Base-by-base conservation (phyloP, 1,284 basidiomycete genomes). In the Earliella scabrosa region DNA sequence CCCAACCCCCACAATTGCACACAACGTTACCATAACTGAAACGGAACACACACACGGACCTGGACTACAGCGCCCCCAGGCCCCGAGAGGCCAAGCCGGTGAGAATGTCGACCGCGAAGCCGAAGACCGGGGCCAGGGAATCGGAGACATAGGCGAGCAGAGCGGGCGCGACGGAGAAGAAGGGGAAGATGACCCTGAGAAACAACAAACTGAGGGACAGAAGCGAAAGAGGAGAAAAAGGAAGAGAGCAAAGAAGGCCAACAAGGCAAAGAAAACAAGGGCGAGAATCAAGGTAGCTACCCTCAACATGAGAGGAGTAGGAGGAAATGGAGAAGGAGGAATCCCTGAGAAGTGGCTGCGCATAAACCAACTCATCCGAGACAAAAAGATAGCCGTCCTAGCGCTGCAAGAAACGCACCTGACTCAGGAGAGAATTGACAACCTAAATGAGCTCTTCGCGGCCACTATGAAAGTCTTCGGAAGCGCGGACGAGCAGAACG, bases 301-400 rank as follows among this genome's bases (percentile, higher is more conserved):
- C 4, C 32, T 34, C 32, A 34, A 34, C 32, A 34, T 34, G 32
- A 3, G 32, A 4, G 32, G 32, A 34, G 11, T 13, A 13, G 32
- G 32, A 3, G n/a, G 13, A 16, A 34, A 10, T 3, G 32, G 32
- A 10, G 13, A 13, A 3, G n/a, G 13, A 34, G 32, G 13, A 1
- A 24, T 38, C 3, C n/a, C n/a, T n/a, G 48, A 54, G 16, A 58
- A 58, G 27, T 58, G 56, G 56, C 2, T 23, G 0, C 3, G 14
- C 4, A 21, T 55, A 1, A 39, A 59, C 39, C 20, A 32, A 20
- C 16, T 52, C 11, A 47, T 55, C 26, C 40, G 31, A 3, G 38
- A 46, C 4, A 21, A 43, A 1, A 2, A 23, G 0, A 51, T 58
- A 2, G 56, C 41, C 52, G n/a, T n/a, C n/a, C n/a, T n/a, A n/a